Base-by-base conservation (phyloP, 208 protist genomes). In the Wallacemonas collosoma region DNA sequence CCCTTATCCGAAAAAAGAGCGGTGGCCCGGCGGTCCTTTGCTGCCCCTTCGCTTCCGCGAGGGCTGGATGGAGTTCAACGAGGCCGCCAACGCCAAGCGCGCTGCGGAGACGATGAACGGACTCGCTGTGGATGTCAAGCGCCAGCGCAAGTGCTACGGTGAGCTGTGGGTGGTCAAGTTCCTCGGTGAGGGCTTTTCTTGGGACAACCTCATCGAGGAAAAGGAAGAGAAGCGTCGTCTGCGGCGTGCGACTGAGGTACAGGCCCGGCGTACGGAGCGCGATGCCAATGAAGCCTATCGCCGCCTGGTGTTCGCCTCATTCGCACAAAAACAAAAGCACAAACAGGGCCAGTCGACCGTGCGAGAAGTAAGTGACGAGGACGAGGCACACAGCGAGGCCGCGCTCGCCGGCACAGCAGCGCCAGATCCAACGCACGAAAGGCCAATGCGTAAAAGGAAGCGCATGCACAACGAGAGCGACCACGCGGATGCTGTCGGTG, bases 141-240 rank as follows among this genome's bases (percentile, higher is more conserved):
- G 88, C 9, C 81, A 80, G 51, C 88, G 91, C 4, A 70, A 76
- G 43, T 93, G 91, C 75, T 80, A 82, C 71, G 91, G 88, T 3
- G 82, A 93, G 76, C 76, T 95, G 68, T 95, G 91, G 89, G 91
- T 78, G 4, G 88, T 95, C 2, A 78, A 84, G 64, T 91, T 84
- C 61, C 76, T 90, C 48, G 60, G 60, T 41, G 67, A 79, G 0
- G 81, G 76, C 38, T 83, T 93, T 58, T 84, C 84, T 50, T 94
- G 83, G 87, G 83, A 90, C 58, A 68, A 68, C 39, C 67, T 95
- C 53, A 55, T 85, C 4, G 87, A 91, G 73, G 77, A 85, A 75
- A 76, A 75, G 54, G 91, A 95, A 76, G 84, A 68, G 55, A 62
- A 77, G 58, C 71, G 73, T 14, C 83, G 91, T 8, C 44, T 65